A percentile compares a stretch with the other conserved stretches of the same genome.
Evolutionary conservation across 2,329 filamentous ascomycete genomes (phyloP).

Genomic region (Whalleya microplaca): DNA sequence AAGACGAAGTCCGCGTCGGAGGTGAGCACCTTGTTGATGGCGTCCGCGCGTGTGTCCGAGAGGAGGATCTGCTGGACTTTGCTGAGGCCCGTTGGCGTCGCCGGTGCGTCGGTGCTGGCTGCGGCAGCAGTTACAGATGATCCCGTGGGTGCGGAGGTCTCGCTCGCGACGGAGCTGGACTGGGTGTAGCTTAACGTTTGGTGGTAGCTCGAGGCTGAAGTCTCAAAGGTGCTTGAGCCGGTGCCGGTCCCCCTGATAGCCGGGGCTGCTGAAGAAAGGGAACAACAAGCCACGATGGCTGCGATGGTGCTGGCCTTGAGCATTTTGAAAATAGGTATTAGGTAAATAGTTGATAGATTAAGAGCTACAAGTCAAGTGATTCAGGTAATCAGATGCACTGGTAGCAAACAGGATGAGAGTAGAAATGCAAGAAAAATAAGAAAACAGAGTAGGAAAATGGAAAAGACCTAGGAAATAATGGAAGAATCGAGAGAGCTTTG

Average conservation of each 20-base stretch:
- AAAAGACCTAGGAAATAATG: slow-evolving; percentile 15
- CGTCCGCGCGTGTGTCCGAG: slow-evolving; percentile 47
- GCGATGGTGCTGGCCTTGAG: slow-evolving; percentile 40
- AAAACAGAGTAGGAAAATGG: slow-evolving; percentile 14
- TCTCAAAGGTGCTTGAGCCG: background rate
- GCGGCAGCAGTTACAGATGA: slow-evolving; percentile 6
- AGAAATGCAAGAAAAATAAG: too few species aligned
- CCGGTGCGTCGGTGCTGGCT: too few species aligned
- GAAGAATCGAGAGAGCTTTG: slow-evolving; percentile 9
- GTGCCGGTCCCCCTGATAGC: slow-evolving; percentile 10
- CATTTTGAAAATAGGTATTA: slow-evolving; percentile 36
- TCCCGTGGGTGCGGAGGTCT: background rate
- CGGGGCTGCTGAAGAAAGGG: slow-evolving; percentile 29
- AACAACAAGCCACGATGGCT: slow-evolving; percentile 45
- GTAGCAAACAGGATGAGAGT: too few species aligned
- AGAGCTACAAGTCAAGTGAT: slow-evolving; percentile 5
- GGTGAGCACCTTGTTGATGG: slow-evolving; percentile 46
- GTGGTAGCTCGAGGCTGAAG: slow-evolving; percentile 2
- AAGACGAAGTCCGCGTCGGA: slow-evolving; percentile 52
- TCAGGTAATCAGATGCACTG: too few species aligned
- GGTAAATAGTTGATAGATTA: slow-evolving; percentile 7
- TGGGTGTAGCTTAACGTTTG: slow-evolving; percentile 12
- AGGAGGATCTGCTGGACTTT: slow-evolving; percentile 44
- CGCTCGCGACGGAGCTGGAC: background rate
- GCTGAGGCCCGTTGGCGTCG: slow-evolving; percentile 30